Evolutionary conservation across 2,329 filamentous ascomycete species (phyloP).

Genomic region (Aspergillus sojae): DNA sequence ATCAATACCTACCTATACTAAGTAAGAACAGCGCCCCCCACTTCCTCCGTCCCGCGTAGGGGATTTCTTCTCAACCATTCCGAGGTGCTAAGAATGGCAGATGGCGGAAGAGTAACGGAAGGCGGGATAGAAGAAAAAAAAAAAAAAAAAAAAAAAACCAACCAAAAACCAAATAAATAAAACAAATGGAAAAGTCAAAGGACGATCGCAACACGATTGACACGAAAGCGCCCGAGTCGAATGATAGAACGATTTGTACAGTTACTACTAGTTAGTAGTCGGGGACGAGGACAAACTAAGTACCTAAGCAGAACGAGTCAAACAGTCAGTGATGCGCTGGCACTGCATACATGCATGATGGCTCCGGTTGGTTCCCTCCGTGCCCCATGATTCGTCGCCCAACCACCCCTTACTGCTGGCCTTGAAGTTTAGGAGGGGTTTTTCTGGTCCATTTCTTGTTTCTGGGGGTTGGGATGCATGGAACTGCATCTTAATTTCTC

Average conservation of each 20-base stretch:
- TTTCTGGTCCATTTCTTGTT: slow-evolving; percentile 4
- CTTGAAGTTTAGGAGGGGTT: neutral
- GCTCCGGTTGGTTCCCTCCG: slow-evolving; percentile 18
- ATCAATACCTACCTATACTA: neutral
- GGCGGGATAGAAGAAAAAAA: neutral
- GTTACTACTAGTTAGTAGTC: neutral
- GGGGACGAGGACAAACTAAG: neutral
- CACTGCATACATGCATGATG: slow-evolving; percentile 41
- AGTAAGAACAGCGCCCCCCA: neutral
- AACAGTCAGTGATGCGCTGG: slow-evolving; percentile 24
- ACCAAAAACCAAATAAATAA: neutral
- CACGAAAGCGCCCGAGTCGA: slow-evolving; percentile 7
- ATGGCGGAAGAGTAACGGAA: neutral
- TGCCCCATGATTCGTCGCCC: slow-evolving; percentile 30
- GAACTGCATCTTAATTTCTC: neutral
- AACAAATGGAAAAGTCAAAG: neutral
- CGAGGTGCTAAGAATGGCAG: neutral
- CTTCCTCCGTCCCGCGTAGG: neutral
- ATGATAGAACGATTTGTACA: slow-evolving; percentile 2
- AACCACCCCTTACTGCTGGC: slow-evolving; percentile 25
- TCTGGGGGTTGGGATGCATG: slow-evolving; percentile 5
- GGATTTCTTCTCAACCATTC: neutral
- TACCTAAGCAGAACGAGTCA: neutral
- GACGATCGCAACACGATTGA: neutral
- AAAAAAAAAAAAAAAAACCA: neutral